phyloP scores from a whole-genome alignment of 2,329 filamentous ascomycete genomes.

The Aspergillus ustus region DNA sequence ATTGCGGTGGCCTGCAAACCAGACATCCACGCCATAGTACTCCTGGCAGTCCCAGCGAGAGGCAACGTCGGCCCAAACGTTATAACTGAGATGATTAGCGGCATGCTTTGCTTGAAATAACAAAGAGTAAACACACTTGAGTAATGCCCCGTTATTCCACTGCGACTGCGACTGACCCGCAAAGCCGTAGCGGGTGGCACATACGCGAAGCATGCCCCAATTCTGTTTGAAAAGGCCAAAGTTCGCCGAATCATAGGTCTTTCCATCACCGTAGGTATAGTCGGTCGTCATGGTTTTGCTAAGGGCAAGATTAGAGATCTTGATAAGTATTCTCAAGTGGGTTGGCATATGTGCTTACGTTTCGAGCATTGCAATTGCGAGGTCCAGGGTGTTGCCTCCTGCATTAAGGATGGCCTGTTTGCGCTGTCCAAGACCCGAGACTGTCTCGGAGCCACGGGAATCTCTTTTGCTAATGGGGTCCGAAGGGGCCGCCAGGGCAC shows the following conservation, averaged over 20 bases:
- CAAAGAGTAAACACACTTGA: constrained; percentile 19
- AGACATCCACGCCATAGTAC: constrained; percentile 32
- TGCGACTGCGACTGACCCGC: constrained; percentile 25
- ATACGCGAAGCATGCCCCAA: constrained; percentile 14
- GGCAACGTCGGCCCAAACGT: constrained; percentile 27
- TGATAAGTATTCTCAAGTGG: neutral
- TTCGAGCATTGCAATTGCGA: constrained; percentile 40
- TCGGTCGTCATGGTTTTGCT: constrained; percentile 25
- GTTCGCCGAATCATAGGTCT: constrained; percentile 25
- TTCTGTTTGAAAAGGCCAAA: constrained; percentile 20
- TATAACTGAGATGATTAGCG: constrained; percentile 4
- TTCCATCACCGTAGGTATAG: constrained; percentile 31
- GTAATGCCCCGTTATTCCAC: constrained; percentile 28
- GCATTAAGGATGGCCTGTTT: constrained; percentile 32
- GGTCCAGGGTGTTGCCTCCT: constrained; percentile 34
- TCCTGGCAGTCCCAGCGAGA: constrained; percentile 31
- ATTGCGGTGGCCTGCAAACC: constrained; percentile 33
- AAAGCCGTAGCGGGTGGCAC: constrained; percentile 19
- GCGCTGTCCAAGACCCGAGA: constrained; percentile 26
- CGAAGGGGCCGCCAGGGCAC: constrained; percentile 7
- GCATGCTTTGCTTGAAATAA: no score
- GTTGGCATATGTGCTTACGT: constrained; percentile 20
- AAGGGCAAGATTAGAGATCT: neutral
- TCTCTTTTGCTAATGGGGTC: neutral
- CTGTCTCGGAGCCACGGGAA: constrained; percentile 23